A percentile compares a stretch with the other conserved stretches of the same genome.
Evolutionary conservation across 352 stramenopile genomes (phyloP).

Genomic region (Pythium angustatum): DNA sequence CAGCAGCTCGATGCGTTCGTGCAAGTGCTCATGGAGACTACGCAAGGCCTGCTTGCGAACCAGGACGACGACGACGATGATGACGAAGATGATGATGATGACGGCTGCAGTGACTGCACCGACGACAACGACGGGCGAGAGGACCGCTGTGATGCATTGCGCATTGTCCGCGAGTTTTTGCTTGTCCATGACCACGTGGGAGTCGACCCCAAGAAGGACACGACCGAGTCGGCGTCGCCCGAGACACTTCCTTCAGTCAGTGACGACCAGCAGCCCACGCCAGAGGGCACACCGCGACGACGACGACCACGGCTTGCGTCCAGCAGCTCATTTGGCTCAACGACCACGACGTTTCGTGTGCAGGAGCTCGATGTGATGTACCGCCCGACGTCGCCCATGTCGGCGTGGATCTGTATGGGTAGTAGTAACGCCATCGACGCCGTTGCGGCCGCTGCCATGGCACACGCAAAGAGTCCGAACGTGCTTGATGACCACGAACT

Average conservation of each 20-base stretch:
- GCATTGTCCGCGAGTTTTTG: constrained; percentile 62
- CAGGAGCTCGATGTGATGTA: constrained; percentile 60
- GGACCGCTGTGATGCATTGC: constrained; percentile 47
- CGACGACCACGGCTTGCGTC: constrained; percentile 2
- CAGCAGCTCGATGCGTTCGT: constrained; percentile 67
- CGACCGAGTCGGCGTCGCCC: background rate
- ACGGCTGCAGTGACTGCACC: constrained; percentile 42
- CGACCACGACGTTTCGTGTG: constrained; percentile 52
- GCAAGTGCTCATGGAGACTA: constrained; percentile 64
- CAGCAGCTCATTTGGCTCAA: constrained; percentile 17
- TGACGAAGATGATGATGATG: constrained; percentile 40
- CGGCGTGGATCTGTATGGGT: constrained; percentile 11
- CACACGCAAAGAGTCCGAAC: constrained; percentile 5
- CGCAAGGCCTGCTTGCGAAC: constrained; percentile 59
- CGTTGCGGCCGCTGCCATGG: constrained; percentile 19
- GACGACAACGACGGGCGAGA: constrained; percentile 46
- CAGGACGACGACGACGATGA: constrained; percentile 47
- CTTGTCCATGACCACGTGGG: constrained; percentile 57
- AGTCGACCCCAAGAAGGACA: constrained; percentile 21
- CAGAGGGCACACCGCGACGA: background rate
- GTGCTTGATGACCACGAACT: constrained; percentile 39
- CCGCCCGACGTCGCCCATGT: constrained; percentile 32
- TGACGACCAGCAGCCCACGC: background rate
- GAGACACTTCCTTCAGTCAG: too few species aligned
- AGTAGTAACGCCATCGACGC: background rate